Conservation (phyloP, 2,329 filamentous ascomycete species). For the Kalaharituber pfeilii region DNA sequence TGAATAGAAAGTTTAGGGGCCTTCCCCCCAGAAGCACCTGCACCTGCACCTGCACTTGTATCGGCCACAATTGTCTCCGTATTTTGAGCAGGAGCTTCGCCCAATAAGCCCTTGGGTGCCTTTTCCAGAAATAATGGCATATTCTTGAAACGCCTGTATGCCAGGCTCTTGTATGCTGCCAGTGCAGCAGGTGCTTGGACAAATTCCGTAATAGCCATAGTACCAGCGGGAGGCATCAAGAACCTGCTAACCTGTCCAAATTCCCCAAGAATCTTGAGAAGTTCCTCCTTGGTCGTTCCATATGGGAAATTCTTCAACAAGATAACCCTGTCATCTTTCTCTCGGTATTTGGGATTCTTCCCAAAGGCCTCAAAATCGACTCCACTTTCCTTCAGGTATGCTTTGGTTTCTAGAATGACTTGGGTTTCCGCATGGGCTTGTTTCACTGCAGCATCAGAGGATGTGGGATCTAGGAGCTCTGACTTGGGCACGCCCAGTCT, state of each 20-base stretch:
- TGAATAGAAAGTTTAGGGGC: constrained; percentile 48
- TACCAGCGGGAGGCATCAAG: constrained; percentile 80
- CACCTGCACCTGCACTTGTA: constrained; percentile 23
- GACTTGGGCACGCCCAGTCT: constrained; percentile 80
- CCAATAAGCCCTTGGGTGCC: constrained; percentile 68
- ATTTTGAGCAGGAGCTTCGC: constrained; percentile 23
- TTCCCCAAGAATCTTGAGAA: constrained; percentile 66
- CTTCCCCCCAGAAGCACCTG: constrained; percentile 25
- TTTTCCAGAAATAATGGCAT: constrained; percentile 88
- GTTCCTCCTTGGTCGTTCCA: constrained; percentile 59
- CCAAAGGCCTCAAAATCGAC: constrained; percentile 89
- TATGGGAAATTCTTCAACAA: constrained; percentile 90
- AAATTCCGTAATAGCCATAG: constrained; percentile 87
- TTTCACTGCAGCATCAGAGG: constrained; percentile 82
- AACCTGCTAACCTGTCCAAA: constrained; percentile 66
- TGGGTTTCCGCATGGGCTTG: constrained; percentile 94
- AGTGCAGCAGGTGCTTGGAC: constrained; percentile 61
- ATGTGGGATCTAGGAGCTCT: constrained; percentile 86
- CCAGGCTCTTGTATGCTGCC: constrained; percentile 64
- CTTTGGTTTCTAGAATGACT: constrained; percentile 88
- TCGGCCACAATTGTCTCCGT: constrained; percentile 23
- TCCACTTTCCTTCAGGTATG: constrained; percentile 73
- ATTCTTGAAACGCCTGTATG: constrained; percentile 80
- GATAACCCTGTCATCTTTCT: constrained; percentile 72
- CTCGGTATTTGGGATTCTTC: constrained; percentile 33